phyloP scores from a whole-genome alignment of 139 green algal species.

The Zygnema circumcarinatum region DNA sequence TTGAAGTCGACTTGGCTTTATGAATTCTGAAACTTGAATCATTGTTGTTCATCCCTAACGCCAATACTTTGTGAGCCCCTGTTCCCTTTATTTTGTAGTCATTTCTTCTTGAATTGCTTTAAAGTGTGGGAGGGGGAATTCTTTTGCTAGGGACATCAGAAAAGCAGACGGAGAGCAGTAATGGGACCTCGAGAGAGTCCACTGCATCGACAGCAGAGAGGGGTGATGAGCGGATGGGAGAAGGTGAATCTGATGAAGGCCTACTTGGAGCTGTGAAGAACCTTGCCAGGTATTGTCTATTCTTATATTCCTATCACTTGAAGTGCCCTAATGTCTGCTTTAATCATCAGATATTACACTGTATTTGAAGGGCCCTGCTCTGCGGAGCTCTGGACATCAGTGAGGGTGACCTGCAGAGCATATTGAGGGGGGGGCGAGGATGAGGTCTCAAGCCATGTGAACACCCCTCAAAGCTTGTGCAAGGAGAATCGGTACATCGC shows the following conservation, averaged over 20 bases:
- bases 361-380: no score
- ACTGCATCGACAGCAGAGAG: background rate
- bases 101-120: background rate
- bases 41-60: no score
- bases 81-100: background rate
- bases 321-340: no score
- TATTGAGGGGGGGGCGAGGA: no score
- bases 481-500: background rate
- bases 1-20: no score
- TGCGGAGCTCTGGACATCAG: no score
- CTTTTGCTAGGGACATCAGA: background rate
- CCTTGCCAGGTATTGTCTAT: background rate
- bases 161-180: background rate
- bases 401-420: no score
- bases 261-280: conserved; percentile 13
- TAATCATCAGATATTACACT: no score
- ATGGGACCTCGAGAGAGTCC: background rate
- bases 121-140: background rate
- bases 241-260: conserved; percentile 1
- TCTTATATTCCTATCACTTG: no score
- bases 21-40: no score
- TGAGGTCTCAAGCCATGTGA: no score
- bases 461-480: background rate
- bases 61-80: no score
- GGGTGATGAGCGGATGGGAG: background rate